Conservation (phyloP, 2,329 filamentous ascomycete genomes). For the Trichophyton benhamiae region DNA sequence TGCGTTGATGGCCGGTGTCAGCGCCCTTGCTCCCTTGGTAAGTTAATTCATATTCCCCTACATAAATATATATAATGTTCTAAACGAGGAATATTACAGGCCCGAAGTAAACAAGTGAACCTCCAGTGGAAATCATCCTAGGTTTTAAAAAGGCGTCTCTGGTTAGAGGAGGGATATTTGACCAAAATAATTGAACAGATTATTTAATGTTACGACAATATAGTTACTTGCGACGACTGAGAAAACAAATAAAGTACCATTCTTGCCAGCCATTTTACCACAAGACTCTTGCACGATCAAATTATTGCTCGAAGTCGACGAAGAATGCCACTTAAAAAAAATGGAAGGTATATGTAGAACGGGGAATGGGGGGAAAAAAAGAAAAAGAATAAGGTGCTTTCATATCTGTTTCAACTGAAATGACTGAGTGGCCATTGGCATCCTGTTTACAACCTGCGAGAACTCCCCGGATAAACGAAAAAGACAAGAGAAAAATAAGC, state of each 20-base stretch:
- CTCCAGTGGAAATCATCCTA: constrained; percentile 13
- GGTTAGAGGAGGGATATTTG: not conserved
- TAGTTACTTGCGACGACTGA: not conserved
- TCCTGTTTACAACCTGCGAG: too few relatives aligned
- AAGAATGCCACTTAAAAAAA: too few relatives aligned
- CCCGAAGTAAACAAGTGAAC: constrained; percentile 41
- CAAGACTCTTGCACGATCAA: not conserved
- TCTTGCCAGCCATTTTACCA: not conserved
- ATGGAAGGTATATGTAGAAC: too few relatives aligned
- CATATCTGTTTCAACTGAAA: too few relatives aligned
- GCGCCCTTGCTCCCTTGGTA: constrained; percentile 75
- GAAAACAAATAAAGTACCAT: not conserved
- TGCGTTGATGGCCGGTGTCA: constrained; percentile 63
- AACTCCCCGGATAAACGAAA: too few relatives aligned
- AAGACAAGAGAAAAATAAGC: too few relatives aligned
- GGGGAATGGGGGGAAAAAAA: too few relatives aligned
- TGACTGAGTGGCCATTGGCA: too few relatives aligned
- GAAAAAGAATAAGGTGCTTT: too few relatives aligned
- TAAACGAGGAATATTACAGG: constrained; percentile 20
- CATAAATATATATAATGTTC: not conserved
- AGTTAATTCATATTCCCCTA: constrained; percentile 23
- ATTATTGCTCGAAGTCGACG: too few relatives aligned
- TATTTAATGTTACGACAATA: not conserved
- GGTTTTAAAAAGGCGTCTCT: not conserved
- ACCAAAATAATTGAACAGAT: not conserved